Evolutionary conservation across 2,329 filamentous ascomycete species (phyloP).

Genomic region (Aspergillaceae sp.): DNA sequence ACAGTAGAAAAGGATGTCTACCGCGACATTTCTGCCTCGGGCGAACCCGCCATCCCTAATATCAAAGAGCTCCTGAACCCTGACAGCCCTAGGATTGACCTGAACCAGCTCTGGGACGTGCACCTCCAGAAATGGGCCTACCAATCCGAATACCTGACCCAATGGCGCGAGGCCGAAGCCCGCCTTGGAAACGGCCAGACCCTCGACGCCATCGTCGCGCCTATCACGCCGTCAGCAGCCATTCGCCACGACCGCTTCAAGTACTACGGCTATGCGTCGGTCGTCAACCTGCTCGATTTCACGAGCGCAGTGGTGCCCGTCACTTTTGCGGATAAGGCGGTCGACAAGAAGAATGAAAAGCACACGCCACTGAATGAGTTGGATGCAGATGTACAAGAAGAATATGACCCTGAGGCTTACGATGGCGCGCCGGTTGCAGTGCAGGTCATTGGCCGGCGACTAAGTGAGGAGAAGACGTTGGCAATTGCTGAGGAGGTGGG

Average conservation of each 20-base stretch:
- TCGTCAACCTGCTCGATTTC: slow-evolving; percentile 34
- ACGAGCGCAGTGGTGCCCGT: slow-evolving; percentile 40
- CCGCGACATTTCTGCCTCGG: slow-evolving; percentile 18
- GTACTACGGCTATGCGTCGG: slow-evolving; percentile 32
- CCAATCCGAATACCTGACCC: slow-evolving; percentile 26
- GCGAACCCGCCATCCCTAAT: slow-evolving; percentile 33
- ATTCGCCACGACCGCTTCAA: slow-evolving; percentile 29
- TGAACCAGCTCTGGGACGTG: slow-evolving; percentile 15
- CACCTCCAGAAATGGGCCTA: slow-evolving; percentile 29
- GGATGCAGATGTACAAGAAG: slow-evolving; percentile 36
- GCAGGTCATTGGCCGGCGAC: slow-evolving; percentile 37
- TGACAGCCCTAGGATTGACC: slow-evolving; percentile 5
- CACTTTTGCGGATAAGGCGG: background rate
- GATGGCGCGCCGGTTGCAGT: slow-evolving; percentile 37
- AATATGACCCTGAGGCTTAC: slow-evolving; percentile 40
- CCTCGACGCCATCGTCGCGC: slow-evolving; percentile 33
- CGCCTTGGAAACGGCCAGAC: slow-evolving; percentile 10
- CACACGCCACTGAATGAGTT: slow-evolving; percentile 22
- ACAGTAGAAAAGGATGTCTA: slow-evolving; percentile 17
- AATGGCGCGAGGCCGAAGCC: slow-evolving; percentile 16
- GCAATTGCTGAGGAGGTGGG: slow-evolving; percentile 31
- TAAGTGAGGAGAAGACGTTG: slow-evolving; percentile 39
- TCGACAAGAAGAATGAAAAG: background rate
- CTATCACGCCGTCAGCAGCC: slow-evolving; percentile 32
- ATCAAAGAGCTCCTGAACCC: slow-evolving; percentile 20